A percentile compares a stretch with the other conserved stretches of the same genome.
phyloP scores from a whole-genome alignment of 805 yeast genomes.

The Saccharomycopsis sp. region DNA sequence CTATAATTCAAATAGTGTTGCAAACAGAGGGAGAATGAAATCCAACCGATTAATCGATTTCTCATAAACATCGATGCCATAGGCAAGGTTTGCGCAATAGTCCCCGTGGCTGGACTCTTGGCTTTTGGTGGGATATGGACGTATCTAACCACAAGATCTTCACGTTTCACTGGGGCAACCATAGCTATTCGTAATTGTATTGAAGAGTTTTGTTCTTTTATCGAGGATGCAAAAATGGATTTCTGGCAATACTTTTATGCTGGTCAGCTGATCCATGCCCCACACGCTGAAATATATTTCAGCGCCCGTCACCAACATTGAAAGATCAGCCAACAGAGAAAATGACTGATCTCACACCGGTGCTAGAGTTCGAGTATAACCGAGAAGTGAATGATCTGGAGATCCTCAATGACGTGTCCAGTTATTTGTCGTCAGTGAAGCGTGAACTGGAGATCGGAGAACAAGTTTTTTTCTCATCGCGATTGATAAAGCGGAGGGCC shows the following conservation, averaged over 20 bases:
- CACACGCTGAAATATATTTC: too few species aligned
- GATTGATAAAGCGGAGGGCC: not conserved
- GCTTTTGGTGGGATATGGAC: constrained; percentile 13
- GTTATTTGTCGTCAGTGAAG: constrained; percentile 18
- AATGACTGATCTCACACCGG: constrained; percentile 17
- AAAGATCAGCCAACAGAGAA: too few species aligned
- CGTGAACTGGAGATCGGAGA: constrained; percentile 11
- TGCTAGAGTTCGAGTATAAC: constrained; percentile 15
- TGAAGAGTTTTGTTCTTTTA: too few species aligned
- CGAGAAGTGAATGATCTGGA: constrained; percentile 8
- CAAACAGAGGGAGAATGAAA: constrained; percentile 16
- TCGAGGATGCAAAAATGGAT: too few species aligned
- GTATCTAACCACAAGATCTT: constrained; percentile 21
- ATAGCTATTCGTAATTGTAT: not conserved
- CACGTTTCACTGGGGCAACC: constrained; percentile 18
- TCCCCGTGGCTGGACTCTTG: constrained; percentile 18
- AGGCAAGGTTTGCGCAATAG: constrained; percentile 21
- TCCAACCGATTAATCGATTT: constrained; percentile 21
- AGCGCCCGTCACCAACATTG: too few species aligned
- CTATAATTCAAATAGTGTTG: constrained; percentile 21
- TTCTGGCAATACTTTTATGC: too few species aligned
- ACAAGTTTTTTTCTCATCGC: constrained; percentile 1
- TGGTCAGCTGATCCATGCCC: too few species aligned
- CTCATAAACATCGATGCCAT: constrained; percentile 22
- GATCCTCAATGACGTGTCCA: constrained; percentile 13